Conservation (phyloP, 768 basidiomycete genomes). For the Kwoniella bestiolae region DNA sequence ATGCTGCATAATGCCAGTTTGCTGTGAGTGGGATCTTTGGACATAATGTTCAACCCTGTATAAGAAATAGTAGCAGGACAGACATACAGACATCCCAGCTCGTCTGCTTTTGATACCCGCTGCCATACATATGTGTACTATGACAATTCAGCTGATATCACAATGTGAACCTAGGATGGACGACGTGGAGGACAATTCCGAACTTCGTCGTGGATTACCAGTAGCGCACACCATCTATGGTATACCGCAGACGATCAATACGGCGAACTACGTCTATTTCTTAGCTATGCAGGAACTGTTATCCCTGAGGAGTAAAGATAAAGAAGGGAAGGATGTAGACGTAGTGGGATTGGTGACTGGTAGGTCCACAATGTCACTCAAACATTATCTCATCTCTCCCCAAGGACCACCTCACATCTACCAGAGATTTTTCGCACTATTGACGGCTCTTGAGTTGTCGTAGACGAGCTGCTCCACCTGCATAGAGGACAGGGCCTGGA, state of each 20-base stretch:
- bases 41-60: no score
- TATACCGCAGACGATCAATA: conserved; percentile 93
- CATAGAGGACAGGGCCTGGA: conserved; percentile 96
- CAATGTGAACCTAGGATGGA: conserved; percentile 71
- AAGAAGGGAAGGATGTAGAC: conserved; percentile 49
- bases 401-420: neutral
- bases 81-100: no score
- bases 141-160: no score
- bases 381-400: neutral
- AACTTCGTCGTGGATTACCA: conserved; percentile 83
- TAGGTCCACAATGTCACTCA: conserved; percentile 49
- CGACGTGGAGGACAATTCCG: conserved; percentile 91
- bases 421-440: no score
- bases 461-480: conserved; percentile 76
- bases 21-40: conserved; percentile 67
- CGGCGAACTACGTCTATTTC: conserved; percentile 96
- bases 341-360: conserved; percentile 77
- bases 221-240: conserved; percentile 97
- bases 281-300: conserved; percentile 86
- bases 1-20: conserved; percentile 95
- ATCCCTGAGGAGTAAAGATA: conserved; percentile 57
- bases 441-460: neutral
- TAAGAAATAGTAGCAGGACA: no score
- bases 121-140: no score
- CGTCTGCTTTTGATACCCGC: no score